Percentiles rank a stretch among this genome's conserved stretches.
Conservation (phyloP, 2,329 filamentous ascomycete species). For the Ophidiomyces ophidiicola region DNA sequence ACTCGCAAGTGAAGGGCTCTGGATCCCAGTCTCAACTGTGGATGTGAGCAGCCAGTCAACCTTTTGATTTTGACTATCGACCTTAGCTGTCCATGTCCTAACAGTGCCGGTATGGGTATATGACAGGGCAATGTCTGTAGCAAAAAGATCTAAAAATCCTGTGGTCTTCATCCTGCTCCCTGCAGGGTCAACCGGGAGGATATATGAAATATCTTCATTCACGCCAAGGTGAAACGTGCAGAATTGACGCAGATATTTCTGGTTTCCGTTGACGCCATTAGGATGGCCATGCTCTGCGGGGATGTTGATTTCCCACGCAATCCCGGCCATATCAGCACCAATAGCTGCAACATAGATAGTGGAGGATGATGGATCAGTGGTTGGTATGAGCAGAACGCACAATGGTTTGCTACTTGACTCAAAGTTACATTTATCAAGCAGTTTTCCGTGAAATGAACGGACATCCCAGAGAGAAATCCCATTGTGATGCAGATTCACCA, state of each 20-base stretch:
- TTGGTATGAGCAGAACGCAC: constrained; percentile 61
- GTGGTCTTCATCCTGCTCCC: constrained; percentile 59
- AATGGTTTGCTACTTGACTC: constrained; percentile 57
- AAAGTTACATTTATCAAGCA: constrained; percentile 50
- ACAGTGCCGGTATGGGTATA: constrained; percentile 65
- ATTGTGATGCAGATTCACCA: constrained; percentile 65
- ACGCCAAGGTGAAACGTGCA: constrained; percentile 56
- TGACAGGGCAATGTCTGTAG: constrained; percentile 72
- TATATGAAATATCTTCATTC: constrained; percentile 41
- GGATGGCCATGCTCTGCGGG: constrained; percentile 32
- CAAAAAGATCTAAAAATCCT: constrained; percentile 74
- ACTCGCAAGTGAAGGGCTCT: constrained; percentile 62
- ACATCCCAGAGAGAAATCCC: constrained; percentile 71
- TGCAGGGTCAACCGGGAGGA: constrained; percentile 77
- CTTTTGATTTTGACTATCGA: constrained; percentile 47
- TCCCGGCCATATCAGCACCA: constrained; percentile 61
- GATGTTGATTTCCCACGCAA: constrained; percentile 67
- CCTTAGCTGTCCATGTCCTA: constrained; percentile 72
- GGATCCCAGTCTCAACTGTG: constrained; percentile 64
- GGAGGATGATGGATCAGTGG: constrained; percentile 43
- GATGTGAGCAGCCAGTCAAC: constrained; percentile 77
- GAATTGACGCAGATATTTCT: constrained; percentile 47
- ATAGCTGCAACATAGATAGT: constrained; percentile 63
- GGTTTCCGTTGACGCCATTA: constrained; percentile 26
- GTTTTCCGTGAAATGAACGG: constrained; percentile 44